Percentiles rank a stretch among this genome's conserved stretches.
phyloP scores from a whole-genome alignment of 2,329 filamentous ascomycete genomes.

The Zymoseptoria brevis region DNA sequence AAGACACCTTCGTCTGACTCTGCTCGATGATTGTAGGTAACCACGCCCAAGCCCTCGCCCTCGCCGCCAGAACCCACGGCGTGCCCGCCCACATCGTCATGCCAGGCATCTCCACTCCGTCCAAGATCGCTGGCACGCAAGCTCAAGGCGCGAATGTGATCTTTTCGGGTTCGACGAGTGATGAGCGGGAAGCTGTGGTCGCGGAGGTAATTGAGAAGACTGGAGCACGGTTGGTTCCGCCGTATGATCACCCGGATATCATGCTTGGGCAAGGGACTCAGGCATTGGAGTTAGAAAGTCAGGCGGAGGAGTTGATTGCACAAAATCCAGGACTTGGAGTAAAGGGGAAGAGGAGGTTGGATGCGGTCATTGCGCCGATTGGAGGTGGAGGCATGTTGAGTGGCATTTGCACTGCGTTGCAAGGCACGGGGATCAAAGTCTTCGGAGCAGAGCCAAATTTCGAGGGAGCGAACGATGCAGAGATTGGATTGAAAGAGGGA shows the following conservation, averaged over 20 bases:
- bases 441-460: constrained; percentile 83
- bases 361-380: constrained; percentile 65
- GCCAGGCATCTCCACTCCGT: constrained; percentile 75
- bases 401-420: constrained; percentile 69
- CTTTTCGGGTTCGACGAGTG: constrained; percentile 72
- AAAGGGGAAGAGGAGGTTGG: constrained; percentile 25
- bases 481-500: constrained; percentile 59
- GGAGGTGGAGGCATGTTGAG: constrained; percentile 84
- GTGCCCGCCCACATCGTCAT: constrained; percentile 86
- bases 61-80: constrained; percentile 65
- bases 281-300: constrained; percentile 70
- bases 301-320: constrained; percentile 52
- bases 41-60: constrained; percentile 84
- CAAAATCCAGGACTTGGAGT: constrained; percentile 24
- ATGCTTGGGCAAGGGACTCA: constrained; percentile 90
- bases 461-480: constrained; percentile 75
- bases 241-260: constrained; percentile 88
- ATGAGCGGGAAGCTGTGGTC: constrained; percentile 73
- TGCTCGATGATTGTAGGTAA: constrained; percentile 55
- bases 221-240: constrained; percentile 72
- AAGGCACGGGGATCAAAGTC: constrained; percentile 63
- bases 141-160: constrained; percentile 70
- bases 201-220: constrained; percentile 61
- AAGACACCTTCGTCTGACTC: neutral
- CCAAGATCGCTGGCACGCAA: constrained; percentile 76